phyloP scores from a whole-genome alignment of 306 rosid species.

The Fagus sylvatica region DNA sequence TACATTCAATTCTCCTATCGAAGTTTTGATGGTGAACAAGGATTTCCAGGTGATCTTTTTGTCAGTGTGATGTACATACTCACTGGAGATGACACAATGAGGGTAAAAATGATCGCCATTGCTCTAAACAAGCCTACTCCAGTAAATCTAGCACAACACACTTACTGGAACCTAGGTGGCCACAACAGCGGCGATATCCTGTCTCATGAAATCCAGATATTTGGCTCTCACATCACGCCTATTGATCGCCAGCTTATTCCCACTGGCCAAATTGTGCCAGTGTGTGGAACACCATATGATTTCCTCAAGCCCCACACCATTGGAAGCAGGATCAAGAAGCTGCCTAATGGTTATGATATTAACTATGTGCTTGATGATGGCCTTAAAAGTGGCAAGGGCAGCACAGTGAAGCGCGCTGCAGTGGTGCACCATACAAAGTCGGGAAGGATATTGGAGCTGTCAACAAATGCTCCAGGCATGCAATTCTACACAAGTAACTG shows the following conservation, averaged over 20 bases:
- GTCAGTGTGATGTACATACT: conserved; percentile 59
- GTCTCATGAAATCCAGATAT: conserved; percentile 53
- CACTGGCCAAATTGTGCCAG: conserved; percentile 55
- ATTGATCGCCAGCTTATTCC: conserved; percentile 65
- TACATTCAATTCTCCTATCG: conserved; percentile 56
- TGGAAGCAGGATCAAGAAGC: conserved; percentile 61
- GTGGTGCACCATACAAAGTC: conserved; percentile 55
- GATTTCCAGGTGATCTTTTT: conserved; percentile 79
- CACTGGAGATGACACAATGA: conserved; percentile 36
- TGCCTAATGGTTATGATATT: conserved; percentile 63
- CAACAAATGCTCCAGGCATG: conserved; percentile 69
- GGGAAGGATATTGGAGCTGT: conserved; percentile 61
- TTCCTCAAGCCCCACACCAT: conserved; percentile 57
- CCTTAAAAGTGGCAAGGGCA: conserved; percentile 25
- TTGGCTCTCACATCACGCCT: conserved; percentile 62
- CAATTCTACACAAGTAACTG: conserved; percentile 65
- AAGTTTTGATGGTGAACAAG: conserved; percentile 81
- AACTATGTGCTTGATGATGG: conserved; percentile 70
- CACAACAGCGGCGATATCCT: conserved; percentile 69
- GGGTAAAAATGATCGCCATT: conserved; percentile 53
- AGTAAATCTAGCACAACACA: conserved; percentile 74
- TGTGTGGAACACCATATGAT: conserved; percentile 68
- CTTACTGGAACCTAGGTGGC: conserved; percentile 81
- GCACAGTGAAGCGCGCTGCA: conserved; percentile 43
- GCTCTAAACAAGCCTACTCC: conserved; percentile 86